These are phyloP conservation scores for Wickerhamiella kazuoi DNA, from an alignment of 805 yeast species.

Conservation along the genomic window DNA sequence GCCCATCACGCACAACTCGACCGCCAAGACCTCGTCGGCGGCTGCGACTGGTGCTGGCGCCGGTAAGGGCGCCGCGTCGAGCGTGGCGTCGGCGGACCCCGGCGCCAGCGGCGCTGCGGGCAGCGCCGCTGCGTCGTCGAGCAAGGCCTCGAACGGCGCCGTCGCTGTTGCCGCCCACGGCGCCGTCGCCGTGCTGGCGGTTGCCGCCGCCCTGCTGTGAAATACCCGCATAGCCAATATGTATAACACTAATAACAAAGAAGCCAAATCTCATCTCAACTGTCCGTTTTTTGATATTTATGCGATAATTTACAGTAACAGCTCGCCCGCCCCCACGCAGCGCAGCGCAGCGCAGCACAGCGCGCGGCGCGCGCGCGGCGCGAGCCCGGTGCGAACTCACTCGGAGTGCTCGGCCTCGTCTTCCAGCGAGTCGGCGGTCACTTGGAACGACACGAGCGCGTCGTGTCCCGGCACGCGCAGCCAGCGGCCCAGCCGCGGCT, in stretches of 20 bases:
- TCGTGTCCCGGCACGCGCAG: slow-evolving; percentile 32
- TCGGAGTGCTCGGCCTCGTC: neutral
- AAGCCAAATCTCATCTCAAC: neutral
- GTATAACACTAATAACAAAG: too few relatives aligned
- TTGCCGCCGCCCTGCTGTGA: neutral
- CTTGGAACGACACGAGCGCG: slow-evolving; percentile 8
- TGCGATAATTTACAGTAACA: too few relatives aligned
- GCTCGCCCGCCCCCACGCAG: neutral
- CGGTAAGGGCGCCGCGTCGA: neutral
- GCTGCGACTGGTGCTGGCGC: neutral
- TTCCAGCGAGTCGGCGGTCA: neutral
- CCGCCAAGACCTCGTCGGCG: neutral
- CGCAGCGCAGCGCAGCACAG: too few relatives aligned
- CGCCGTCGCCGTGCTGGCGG: neutral
- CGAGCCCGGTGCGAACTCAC: neutral
- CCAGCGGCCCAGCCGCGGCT: slow-evolving; percentile 86
- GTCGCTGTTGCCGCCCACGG: neutral
- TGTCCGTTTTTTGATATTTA: too few relatives aligned
- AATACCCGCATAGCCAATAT: too few relatives aligned
- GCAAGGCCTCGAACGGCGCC: neutral
- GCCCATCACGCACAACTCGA: neutral
- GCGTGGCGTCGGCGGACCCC: neutral
- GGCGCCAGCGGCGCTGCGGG: neutral
- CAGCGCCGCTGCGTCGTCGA: neutral
- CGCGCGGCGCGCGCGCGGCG: neutral